Evolutionary conservation across 2,329 filamentous ascomycete species (phyloP).

Genomic region (Orbilia quercus): DNA sequence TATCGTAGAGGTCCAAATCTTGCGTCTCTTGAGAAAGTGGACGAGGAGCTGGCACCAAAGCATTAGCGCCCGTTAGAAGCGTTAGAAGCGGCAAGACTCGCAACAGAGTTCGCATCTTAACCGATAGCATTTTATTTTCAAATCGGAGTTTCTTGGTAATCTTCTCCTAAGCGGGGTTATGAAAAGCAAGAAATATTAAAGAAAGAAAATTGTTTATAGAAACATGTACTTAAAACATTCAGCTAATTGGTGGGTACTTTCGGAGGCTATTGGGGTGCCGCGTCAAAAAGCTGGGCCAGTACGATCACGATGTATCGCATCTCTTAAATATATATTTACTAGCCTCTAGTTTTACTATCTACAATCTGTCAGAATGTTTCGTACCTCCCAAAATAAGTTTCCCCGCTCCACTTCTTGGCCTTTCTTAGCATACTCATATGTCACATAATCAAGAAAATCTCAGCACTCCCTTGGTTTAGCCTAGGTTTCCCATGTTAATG

Average conservation of each 20-base stretch:
- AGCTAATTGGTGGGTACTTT: too few species aligned
- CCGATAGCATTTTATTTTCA: too few species aligned
- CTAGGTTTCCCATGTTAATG: background rate
- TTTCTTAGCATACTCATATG: background rate
- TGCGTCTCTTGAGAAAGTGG: background rate
- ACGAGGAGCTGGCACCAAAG: conserved; percentile 31
- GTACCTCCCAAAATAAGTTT: conserved; percentile 20
- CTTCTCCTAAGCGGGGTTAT: too few species aligned
- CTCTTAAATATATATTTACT: conserved; percentile 12
- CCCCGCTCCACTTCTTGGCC: background rate
- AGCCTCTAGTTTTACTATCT: too few species aligned
- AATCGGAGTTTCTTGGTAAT: too few species aligned
- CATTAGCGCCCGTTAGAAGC: conserved; percentile 10
- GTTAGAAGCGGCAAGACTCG: conserved; percentile 4
- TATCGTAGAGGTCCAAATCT: conserved; percentile 3
- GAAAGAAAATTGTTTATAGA: too few species aligned
- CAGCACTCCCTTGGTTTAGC: background rate
- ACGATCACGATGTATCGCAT: background rate
- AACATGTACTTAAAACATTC: too few species aligned
- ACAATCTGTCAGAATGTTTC: background rate
- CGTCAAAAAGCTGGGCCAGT: too few species aligned
- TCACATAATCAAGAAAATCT: background rate
- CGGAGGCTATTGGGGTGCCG: too few species aligned
- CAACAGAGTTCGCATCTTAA: background rate
- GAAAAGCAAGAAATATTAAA: background rate